phyloP scores from a whole-genome alignment of 768 basidiomycete species.

The Cantharellus cinnabarinus region DNA sequence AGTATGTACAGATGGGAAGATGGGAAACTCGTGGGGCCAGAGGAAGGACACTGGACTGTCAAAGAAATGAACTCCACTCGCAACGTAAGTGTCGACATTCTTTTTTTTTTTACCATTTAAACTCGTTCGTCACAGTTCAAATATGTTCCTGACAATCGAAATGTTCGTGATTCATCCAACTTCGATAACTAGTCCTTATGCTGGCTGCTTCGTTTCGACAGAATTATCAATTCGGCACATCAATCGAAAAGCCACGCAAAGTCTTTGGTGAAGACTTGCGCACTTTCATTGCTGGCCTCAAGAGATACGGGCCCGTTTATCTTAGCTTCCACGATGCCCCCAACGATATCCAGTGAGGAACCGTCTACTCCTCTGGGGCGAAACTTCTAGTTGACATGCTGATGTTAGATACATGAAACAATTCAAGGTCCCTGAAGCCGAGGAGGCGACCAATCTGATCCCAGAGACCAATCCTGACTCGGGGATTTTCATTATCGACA shows the following conservation, averaged over 20 bases:
- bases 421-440: slow-evolving; percentile 22
- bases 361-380: slow-evolving; percentile 5
- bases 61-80: slow-evolving; percentile 34
- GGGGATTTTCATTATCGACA: slow-evolving; percentile 50
- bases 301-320: slow-evolving; percentile 35
- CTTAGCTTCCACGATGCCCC: slow-evolving; percentile 63
- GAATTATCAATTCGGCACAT: slow-evolving; percentile 49
- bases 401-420: neutral
- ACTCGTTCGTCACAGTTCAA: slow-evolving; percentile 8
- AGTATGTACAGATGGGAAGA: slow-evolving; percentile 36
- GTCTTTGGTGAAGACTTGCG: slow-evolving; percentile 32
- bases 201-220: slow-evolving; percentile 13
- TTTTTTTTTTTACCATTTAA: neutral
- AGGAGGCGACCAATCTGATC: slow-evolving; percentile 17
- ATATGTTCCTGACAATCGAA: slow-evolving; percentile 42
- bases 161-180: slow-evolving; percentile 22
- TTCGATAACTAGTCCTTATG: neutral
- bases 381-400: neutral
- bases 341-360: slow-evolving; percentile 50
- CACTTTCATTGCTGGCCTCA: slow-evolving; percentile 6
- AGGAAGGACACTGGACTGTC: slow-evolving; percentile 39
- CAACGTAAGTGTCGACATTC: slow-evolving; percentile 22
- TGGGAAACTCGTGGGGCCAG: slow-evolving; percentile 15
- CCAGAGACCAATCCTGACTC: slow-evolving; percentile 33
- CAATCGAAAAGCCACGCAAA: slow-evolving; percentile 30